These are phyloP conservation scores for Vicia villosa DNA, from an alignment of 306 rosid species.

Conservation along the genomic window DNA sequence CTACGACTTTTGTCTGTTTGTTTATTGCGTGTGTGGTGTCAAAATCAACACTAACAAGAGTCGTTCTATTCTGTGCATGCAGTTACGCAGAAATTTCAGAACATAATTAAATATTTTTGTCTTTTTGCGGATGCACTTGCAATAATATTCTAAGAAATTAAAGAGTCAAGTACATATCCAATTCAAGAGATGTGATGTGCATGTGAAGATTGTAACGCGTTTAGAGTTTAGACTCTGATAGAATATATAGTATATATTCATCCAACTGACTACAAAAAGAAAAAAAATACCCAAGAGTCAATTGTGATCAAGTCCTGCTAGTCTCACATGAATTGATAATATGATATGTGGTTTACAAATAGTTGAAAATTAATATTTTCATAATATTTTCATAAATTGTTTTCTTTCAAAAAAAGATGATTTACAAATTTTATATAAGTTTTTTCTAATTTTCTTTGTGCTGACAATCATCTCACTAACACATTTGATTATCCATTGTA, in stretches of 20 bases:
- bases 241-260: too few species aligned
- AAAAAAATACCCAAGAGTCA: neutral
- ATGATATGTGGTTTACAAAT: too few species aligned
- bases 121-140: neutral
- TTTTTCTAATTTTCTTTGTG: too few species aligned
- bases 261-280: too few species aligned
- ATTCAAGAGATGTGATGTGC: neutral
- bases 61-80: neutral
- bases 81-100: slow-evolving; percentile 4
- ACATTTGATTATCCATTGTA: too few species aligned
- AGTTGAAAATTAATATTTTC: too few species aligned
- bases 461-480: too few species aligned
- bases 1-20: neutral
- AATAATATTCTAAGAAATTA: neutral
- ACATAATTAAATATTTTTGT: neutral
- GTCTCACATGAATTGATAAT: neutral
- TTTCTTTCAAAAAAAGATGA: too few species aligned
- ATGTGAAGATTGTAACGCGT: neutral
- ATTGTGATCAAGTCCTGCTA: neutral
- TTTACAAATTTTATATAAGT: too few species aligned
- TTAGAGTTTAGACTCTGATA: neutral
- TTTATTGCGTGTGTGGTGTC: neutral
- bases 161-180: neutral
- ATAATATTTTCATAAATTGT: too few species aligned
- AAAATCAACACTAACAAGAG: neutral